Base-by-base conservation (phyloP, 1,139 yeast species). In the Waltiozyma sp. region DNA sequence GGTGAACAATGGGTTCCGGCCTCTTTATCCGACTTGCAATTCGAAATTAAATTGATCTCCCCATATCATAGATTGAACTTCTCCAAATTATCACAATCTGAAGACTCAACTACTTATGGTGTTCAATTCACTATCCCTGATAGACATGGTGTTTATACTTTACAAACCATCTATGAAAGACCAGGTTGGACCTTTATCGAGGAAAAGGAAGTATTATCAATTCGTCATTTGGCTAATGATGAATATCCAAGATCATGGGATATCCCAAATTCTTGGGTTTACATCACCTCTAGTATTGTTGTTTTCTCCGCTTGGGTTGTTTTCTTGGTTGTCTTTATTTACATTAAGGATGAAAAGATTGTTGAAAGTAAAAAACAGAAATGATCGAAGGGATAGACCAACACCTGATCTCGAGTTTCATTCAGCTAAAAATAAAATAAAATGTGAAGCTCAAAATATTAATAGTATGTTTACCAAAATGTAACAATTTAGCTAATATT, bases 111-210 rank as follows among this genome's bases (percentile, higher is more conserved):
- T 28, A 58, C 66, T 31, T 80, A 78, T 55, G 61, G 70, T 8
- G 63, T 73, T 3, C 72, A 72, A 41, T 87, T 93, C 63, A 73
- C 73, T 43, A 65, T 88, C 40, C 98, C 98, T 19, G 97, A 91
- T 62, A 96, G 89, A 58, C 95, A 91, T 60, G 99, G 99, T 45
- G 84, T 91, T 75, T 93, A 88, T 65, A 86, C 96, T 4, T 87
- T 87, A 63, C 74, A 75, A 49, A 71, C 85, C 41, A 83, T 83
- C 55, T 89, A 89, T 68, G 75, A 76, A 62, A 78, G 95, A 58
- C 41, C 76, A n/a, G 97, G 97, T 9, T 69, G 73, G 52, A 72
- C 84, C 28, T 87, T 69, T 61, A 62, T 91, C 47, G 69, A 69
- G 18, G 86, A 82, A 56, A 72, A 75, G 49, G 72, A 72, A 47